Percentiles rank a stretch among this genome's conserved stretches.
Conservation (phyloP, 257 asterid genomes). For the Hygrophila difformis region DNA sequence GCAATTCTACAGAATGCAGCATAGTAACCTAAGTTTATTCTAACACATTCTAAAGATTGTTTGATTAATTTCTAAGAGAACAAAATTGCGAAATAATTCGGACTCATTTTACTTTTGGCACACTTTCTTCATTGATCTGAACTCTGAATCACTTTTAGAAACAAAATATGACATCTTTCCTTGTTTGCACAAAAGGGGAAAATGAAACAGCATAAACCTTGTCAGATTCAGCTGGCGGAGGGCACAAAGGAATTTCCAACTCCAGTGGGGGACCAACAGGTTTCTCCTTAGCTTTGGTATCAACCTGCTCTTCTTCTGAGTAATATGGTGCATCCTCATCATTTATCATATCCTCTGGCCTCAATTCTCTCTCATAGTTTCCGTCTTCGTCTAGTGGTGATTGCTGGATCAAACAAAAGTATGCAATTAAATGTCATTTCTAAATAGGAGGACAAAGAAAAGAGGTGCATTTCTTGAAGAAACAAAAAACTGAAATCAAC, state of each 20-base stretch:
- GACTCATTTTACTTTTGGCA: not conserved
- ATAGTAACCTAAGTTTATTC: not conserved
- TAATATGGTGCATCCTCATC: conserved; percentile 81
- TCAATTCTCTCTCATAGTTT: conserved; percentile 53
- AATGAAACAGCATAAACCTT: conserved; percentile 31
- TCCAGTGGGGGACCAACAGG: conserved; percentile 93
- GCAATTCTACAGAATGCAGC: conserved; percentile 6
- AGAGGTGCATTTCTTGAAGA: not conserved
- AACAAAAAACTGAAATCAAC: conserved; percentile 9
- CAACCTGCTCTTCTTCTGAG: conserved; percentile 83
- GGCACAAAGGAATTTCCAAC: conserved; percentile 78
- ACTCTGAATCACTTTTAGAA: not conserved
- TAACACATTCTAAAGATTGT: not conserved
- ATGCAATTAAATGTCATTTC: conserved; percentile 7
- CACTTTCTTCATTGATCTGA: not conserved
- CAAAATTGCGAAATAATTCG: not conserved
- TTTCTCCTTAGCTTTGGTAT: conserved; percentile 66
- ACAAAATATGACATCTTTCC: not conserved
- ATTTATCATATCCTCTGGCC: conserved; percentile 81
- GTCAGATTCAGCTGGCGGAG: conserved; percentile 71
- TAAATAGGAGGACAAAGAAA: not conserved
- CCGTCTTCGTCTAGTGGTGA: conserved; percentile 68
- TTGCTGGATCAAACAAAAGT: conserved; percentile 32
- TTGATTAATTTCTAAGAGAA: not conserved
- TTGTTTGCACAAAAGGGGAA: not conserved